Percentiles rank a stretch among this genome's conserved stretches.
These are phyloP conservation scores for Herpotrichia juniperi DNA, from an alignment of 2,329 filamentous ascomycete genomes.

Conservation along the genomic window DNA sequence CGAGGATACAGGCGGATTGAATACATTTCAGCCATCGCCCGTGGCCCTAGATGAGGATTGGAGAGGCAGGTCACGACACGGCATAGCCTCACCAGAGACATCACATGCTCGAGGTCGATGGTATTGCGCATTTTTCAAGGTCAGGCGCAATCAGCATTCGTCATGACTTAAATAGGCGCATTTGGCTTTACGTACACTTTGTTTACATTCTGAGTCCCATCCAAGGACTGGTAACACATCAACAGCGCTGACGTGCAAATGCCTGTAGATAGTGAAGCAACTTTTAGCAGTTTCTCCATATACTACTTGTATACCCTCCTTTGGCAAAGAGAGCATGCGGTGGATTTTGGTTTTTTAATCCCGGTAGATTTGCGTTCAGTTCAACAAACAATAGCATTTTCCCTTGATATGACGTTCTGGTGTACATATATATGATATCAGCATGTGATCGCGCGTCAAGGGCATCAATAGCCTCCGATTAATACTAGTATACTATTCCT, in stretches of 20 bases:
- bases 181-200: constrained; percentile 5
- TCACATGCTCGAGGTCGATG: neutral
- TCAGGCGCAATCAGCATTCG: constrained; percentile 2
- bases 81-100: constrained; percentile 6
- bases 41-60: constrained; percentile 8
- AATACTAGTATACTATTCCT: too few relatives aligned
- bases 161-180: constrained; percentile 5
- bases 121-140: constrained; percentile 1
- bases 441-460: neutral
- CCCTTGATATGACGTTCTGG: neutral
- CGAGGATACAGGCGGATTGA: constrained; percentile 18
- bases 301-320: constrained; percentile 23
- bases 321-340: constrained; percentile 32
- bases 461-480: too few relatives aligned
- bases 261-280: constrained; percentile 36
- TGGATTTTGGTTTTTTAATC: constrained; percentile 29
- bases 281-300: constrained; percentile 1
- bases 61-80: constrained; percentile 8
- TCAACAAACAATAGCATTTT: constrained; percentile 11
- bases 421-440: neutral
- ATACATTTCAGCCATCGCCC: constrained; percentile 19
- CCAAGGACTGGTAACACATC: constrained; percentile 16
- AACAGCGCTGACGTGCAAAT: constrained; percentile 18
- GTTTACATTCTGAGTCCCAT: constrained; percentile 8
- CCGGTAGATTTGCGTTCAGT: constrained; percentile 35